phyloP scores from a whole-genome alignment of 176 grass and related monocot species.

The Eragrostis nindensis region DNA sequence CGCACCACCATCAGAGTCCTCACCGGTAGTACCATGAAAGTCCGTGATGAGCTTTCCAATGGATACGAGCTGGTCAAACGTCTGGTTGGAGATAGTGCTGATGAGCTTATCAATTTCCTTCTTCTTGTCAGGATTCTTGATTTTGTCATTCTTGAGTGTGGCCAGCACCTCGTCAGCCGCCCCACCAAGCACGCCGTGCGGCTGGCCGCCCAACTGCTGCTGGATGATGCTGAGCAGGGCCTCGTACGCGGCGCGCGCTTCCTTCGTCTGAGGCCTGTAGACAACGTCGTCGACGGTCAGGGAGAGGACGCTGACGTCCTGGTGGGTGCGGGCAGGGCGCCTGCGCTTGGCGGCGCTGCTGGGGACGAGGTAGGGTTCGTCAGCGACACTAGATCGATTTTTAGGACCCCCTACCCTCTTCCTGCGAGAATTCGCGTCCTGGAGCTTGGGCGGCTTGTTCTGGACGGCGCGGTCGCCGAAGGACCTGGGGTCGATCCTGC shows the following conservation, averaged over 20 bases:
- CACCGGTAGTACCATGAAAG: slow-evolving; percentile 63
- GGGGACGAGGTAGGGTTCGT: slow-evolving; percentile 38
- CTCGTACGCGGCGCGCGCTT: slow-evolving; percentile 89
- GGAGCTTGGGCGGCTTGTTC: slow-evolving; percentile 63
- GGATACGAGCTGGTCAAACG: slow-evolving; percentile 85
- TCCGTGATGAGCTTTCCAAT: slow-evolving; percentile 80
- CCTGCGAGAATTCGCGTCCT: slow-evolving; percentile 77
- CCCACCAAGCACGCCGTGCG: slow-evolving; percentile 71
- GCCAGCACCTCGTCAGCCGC: slow-evolving; percentile 76
- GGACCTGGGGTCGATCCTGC: slow-evolving; percentile 65
- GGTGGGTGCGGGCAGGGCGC: slow-evolving; percentile 32
- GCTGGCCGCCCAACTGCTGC: slow-evolving; percentile 81
- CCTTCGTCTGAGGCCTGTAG: slow-evolving; percentile 91
- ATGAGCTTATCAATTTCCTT: slow-evolving; percentile 93
- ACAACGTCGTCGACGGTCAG: slow-evolving; percentile 63
- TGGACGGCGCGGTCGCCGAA: slow-evolving; percentile 82
- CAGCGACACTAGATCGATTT: no score
- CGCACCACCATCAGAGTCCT: slow-evolving; percentile 14
- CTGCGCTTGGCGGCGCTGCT: slow-evolving; percentile 60
- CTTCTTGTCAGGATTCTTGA: slow-evolving; percentile 88
- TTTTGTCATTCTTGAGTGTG: slow-evolving; percentile 79
- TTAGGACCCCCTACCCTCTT: no score
- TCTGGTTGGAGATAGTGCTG: slow-evolving; percentile 67
- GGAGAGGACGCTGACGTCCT: slow-evolving; percentile 75
- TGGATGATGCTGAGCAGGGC: slow-evolving; percentile 82